Evolutionary conservation across 2,329 filamentous ascomycete genomes (phyloP).

Genomic region (Lecanicillium sp.): DNA sequence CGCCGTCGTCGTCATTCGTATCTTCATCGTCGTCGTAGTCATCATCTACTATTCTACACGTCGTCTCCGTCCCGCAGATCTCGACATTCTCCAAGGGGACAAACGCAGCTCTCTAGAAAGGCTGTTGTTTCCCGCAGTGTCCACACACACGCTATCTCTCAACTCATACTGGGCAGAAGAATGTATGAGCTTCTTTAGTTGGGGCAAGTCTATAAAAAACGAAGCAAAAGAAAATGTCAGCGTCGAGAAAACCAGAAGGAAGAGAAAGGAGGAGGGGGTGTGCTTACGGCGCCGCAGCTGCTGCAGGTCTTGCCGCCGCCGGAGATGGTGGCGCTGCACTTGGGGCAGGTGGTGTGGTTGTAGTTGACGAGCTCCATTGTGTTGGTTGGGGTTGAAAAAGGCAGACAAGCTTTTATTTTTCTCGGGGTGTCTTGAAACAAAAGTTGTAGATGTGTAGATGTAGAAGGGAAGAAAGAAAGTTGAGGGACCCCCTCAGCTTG

Average conservation of each 20-base stretch:
- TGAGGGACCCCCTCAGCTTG: no score
- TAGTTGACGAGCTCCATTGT: slow-evolving; percentile 28
- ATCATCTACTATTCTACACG: not conserved
- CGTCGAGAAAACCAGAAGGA: slow-evolving; percentile 2
- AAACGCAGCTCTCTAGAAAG: slow-evolving; percentile 4
- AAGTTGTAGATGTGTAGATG: not conserved
- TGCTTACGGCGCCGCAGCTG: slow-evolving; percentile 52
- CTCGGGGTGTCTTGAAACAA: not conserved
- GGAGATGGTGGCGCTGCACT: slow-evolving; percentile 45
- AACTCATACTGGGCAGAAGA: no score
- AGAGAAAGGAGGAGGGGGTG: not conserved
- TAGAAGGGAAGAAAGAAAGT: not conserved
- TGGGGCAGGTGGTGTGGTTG: slow-evolving; percentile 46
- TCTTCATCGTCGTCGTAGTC: not conserved
- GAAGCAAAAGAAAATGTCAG: not conserved
- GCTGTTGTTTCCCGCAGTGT: no score
- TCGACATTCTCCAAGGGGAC: no score
- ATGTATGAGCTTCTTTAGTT: slow-evolving; percentile 17
- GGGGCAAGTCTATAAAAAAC: slow-evolving; percentile 9
- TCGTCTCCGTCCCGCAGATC: no score
- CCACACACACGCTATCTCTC: no score
- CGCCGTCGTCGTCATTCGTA: no score
- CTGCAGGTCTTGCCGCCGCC: slow-evolving; percentile 46
- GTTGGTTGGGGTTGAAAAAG: not conserved
- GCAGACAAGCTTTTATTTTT: no score